A percentile compares a stretch with the other conserved stretches of the same genome.
Evolutionary conservation across 164 flowering plant species (phyloP).

Genomic region (Piper longum): DNA sequence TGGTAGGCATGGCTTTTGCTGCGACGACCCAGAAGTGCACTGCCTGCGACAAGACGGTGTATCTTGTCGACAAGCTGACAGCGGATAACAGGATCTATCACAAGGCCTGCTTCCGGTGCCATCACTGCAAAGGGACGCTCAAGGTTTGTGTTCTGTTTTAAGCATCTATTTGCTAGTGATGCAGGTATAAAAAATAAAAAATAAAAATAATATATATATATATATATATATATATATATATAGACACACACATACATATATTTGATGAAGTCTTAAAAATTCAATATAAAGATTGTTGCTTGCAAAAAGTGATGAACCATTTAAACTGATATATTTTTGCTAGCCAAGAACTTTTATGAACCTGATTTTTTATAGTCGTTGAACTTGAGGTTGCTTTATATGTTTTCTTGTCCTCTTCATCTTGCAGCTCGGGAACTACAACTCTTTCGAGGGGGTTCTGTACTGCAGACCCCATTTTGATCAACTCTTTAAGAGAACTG

Average conservation of each 20-base stretch:
- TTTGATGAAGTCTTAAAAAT: neutral
- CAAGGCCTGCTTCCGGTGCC: conserved; percentile 82
- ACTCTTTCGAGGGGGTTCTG: conserved; percentile 90
- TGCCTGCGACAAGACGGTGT: conserved; percentile 84
- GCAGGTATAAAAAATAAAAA: no score
- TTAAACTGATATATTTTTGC: no score
- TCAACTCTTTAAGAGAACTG: conserved; percentile 83
- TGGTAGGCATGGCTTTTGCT: conserved; percentile 54
- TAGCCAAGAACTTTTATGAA: neutral
- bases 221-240: no score
- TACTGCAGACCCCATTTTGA: conserved; percentile 96
- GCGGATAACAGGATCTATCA: conserved; percentile 73
- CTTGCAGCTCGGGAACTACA: conserved; percentile 78
- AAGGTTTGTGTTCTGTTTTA: neutral
- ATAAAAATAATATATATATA: no score
- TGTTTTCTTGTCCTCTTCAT: conserved; percentile 1
- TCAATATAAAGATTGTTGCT: neutral
- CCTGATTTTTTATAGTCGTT: neutral
- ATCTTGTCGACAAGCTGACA: conserved; percentile 69
- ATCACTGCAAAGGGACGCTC: conserved; percentile 43
- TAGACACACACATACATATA: no score
- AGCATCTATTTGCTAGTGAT: neutral
- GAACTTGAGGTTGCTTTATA: neutral
- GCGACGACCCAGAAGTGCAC: conserved; percentile 88
- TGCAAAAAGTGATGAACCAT: neutral